Evolutionary conservation across 345 rosid genomes (phyloP).

Genomic region (Salix exigua): DNA sequence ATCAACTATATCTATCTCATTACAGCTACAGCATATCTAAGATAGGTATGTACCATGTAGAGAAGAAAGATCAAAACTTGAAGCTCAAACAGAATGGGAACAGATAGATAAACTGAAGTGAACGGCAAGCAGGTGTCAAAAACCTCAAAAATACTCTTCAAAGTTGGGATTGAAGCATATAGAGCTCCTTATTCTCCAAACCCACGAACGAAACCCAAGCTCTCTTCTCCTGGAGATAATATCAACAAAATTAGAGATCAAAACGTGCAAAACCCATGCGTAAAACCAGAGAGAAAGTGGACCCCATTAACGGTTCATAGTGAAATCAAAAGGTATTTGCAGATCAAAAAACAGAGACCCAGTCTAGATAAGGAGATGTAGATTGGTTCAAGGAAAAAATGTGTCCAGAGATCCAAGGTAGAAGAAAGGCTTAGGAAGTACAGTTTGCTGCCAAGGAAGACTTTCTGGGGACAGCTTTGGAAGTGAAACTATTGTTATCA

Average conservation of each 20-base stretch:
- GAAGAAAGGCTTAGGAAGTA: too few species aligned
- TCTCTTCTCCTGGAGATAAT: background rate
- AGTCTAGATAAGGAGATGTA: too few species aligned
- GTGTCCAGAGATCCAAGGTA: too few species aligned
- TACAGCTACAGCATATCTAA: background rate
- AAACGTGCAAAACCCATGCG: slow-evolving; percentile 1
- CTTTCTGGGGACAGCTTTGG: background rate
- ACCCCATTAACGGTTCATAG: too few species aligned
- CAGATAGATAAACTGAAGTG: slow-evolving; percentile 1
- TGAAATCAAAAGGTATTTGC: too few species aligned
- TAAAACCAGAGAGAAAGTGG: background rate
- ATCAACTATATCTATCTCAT: slow-evolving; percentile 2
- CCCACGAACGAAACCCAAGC: background rate
- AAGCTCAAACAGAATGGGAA: slow-evolving; percentile 13
- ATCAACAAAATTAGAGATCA: background rate
- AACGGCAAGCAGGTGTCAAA: slow-evolving; percentile 16
- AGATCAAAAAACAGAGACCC: too few species aligned
- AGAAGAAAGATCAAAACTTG: slow-evolving; percentile 13
- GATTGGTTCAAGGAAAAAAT: too few species aligned
- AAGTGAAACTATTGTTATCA: background rate
- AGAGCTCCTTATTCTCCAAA: background rate
- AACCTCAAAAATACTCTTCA: slow-evolving; percentile 29
- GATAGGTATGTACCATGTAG: background rate
- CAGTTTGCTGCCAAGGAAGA: background rate
- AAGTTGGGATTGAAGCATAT: slow-evolving; percentile 4